Evolutionary conservation across 2,329 filamentous ascomycete genomes (phyloP).

Genomic region (Fusarium nelsonii): DNA sequence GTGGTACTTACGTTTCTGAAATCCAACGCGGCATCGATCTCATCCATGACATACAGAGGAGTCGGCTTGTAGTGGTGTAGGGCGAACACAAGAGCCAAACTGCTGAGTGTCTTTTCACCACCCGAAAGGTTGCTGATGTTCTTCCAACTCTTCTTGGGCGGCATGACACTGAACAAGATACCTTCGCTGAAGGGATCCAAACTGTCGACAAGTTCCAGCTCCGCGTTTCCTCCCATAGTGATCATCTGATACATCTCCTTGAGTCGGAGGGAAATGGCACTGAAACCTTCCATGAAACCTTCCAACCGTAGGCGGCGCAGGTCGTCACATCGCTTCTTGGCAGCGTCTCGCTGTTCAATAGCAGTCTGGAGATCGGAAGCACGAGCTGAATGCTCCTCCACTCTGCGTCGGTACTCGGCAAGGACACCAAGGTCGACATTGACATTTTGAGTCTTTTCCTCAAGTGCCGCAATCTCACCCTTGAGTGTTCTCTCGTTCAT

Average conservation of each 20-base stretch:
- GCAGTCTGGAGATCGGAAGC: conserved; percentile 87
- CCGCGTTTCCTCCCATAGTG: conserved; percentile 98
- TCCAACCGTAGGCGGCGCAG: conserved; percentile 90
- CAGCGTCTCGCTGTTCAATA: conserved; percentile 81
- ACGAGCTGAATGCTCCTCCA: conserved; percentile 83
- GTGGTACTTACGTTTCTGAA: conserved; percentile 87
- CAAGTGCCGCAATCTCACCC: conserved; percentile 71
- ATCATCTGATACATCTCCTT: conserved; percentile 99
- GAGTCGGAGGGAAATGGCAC: conserved; percentile 89
- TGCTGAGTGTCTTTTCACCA: conserved; percentile 96
- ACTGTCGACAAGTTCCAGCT: conserved; percentile 95
- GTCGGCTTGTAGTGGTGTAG: conserved; percentile 98
- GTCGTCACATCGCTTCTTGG: conserved; percentile 93
- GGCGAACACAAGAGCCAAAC: conserved; percentile 95
- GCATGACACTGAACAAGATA: conserved; percentile 98
- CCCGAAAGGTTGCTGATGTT: conserved; percentile 96
- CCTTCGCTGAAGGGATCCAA: conserved; percentile 97
- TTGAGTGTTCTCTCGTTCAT: conserved; percentile 74
- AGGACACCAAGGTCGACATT: conserved; percentile 91
- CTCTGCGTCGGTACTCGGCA: conserved; percentile 86
- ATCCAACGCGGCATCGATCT: conserved; percentile 97
- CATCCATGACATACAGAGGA: conserved; percentile 98
- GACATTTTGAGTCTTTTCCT: conserved; percentile 82
- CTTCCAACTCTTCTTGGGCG: conserved; percentile 99
- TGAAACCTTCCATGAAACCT: conserved; percentile 98